Evolutionary conservation across 129 eudicot species (phyloP).

Genomic region (Pittosporum tobira): DNA sequence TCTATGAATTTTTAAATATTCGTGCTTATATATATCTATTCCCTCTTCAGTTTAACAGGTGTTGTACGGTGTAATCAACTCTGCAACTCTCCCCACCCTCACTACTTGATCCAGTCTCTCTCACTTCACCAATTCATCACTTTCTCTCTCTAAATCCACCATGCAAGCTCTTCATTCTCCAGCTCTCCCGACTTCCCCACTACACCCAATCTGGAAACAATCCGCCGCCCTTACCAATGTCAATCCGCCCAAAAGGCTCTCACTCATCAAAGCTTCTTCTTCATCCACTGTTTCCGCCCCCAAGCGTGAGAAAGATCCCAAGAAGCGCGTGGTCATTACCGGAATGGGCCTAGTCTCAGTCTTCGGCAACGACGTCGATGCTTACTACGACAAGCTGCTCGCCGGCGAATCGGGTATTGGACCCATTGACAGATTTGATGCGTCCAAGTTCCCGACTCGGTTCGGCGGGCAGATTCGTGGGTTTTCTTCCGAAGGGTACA

Average conservation of each 20-base stretch:
- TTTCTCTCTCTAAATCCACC: conserved; percentile 10
- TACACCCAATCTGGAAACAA: conserved; percentile 31
- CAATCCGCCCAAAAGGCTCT: conserved; percentile 24
- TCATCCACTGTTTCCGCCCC: conserved; percentile 42
- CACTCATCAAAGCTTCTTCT: conserved; percentile 27
- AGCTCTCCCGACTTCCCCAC: conserved; percentile 43
- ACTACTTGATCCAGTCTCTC: too few species aligned
- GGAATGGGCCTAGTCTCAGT: conserved; percentile 95
- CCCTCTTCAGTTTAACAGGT: too few species aligned
- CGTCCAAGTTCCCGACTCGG: conserved; percentile 83
- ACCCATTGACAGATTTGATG: conserved; percentile 76
- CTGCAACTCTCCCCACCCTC: too few species aligned
- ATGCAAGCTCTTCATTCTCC: conserved; percentile 73
- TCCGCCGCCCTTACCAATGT: conserved; percentile 16
- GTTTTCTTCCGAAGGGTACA: conserved; percentile 70
- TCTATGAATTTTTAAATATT: too few species aligned
- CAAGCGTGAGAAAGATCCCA: conserved; percentile 79
- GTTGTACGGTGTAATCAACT: too few species aligned
- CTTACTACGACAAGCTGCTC: conserved; percentile 70
- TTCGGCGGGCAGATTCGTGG: conserved; percentile 93
- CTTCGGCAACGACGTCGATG: conserved; percentile 83
- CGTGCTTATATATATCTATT: too few species aligned
- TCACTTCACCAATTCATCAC: too few species aligned
- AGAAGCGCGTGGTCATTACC: conserved; percentile 86
- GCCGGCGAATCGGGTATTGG: conserved; percentile 85